A percentile compares a stretch with the other conserved stretches of the same genome.
These are phyloP conservation scores for Ustilago vetiveriae DNA, from an alignment of 1,284 basidiomycete species.

Conservation along the genomic window DNA sequence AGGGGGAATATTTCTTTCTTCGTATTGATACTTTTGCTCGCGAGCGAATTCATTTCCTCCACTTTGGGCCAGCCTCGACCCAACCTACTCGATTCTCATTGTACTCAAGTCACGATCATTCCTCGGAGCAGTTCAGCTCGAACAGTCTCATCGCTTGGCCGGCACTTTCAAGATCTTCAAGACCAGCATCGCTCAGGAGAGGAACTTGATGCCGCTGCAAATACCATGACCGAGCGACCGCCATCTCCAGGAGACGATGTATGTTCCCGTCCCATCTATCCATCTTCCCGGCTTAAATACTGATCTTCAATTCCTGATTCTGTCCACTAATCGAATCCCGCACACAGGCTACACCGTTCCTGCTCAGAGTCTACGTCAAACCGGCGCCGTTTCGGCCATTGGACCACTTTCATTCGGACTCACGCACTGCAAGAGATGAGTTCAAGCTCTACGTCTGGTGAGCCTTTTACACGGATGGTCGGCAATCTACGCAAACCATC, in stretches of 20 bases:
- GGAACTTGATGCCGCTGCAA: no score
- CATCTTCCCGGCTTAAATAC: no score
- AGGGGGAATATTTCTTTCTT: no score
- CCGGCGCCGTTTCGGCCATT: conserved; percentile 41
- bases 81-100: background rate
- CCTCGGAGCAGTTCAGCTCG: background rate
- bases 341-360: conserved; percentile 40
- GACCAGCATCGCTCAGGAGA: no score
- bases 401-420: conserved; percentile 34
- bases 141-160: no score
- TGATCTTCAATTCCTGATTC: no score
- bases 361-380: conserved; percentile 34
- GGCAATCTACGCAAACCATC: no score
- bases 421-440: conserved; percentile 26
- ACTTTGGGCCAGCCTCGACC: conserved; percentile 9
- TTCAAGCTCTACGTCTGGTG: conserved; percentile 54
- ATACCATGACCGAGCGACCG: conserved; percentile 22
- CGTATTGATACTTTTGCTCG: no score
- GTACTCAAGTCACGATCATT: no score
- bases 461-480: background rate
- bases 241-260: conserved; percentile 47
- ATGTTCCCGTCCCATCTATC: no score
- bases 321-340: no score
- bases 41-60: conserved; percentile 9
- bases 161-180: no score